A percentile compares a stretch with the other conserved stretches of the same genome.
These are phyloP conservation scores for Lagenidium giganteum DNA, from an alignment of 352 stramenopile genomes.

Conservation along the genomic window DNA sequence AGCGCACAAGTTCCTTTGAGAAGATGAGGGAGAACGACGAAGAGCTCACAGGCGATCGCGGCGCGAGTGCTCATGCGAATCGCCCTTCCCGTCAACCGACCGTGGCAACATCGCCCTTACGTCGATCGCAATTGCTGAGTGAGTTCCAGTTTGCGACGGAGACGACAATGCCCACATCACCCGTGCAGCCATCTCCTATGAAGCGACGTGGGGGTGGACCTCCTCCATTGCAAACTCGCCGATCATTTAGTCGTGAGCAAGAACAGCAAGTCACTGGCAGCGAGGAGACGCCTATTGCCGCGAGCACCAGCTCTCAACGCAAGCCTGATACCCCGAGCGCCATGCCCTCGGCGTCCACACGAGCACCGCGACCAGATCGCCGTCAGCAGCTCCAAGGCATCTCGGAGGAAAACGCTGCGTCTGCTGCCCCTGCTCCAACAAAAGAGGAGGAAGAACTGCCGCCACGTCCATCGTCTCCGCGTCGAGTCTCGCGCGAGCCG, in stretches of 20 bases:
- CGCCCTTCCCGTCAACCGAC: conserved; percentile 5
- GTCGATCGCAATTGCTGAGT: conserved; percentile 22
- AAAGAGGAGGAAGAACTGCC: conserved; percentile 24
- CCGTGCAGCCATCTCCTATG: conserved; percentile 14
- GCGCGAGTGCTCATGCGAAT: conserved; percentile 14
- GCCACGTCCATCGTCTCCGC: conserved; percentile 11
- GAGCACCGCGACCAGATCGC: conserved; percentile 7
- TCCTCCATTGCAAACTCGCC: conserved; percentile 9
- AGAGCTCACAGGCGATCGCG: conserved; percentile 9
- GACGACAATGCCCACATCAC: not conserved
- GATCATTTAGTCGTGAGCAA: conserved; percentile 22
- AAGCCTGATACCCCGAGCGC: conserved; percentile 22
- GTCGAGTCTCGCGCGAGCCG: conserved; percentile 6
- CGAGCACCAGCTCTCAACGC: conserved; percentile 9
- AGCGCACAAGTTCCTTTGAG: no score
- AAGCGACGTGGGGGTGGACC: conserved; percentile 17
- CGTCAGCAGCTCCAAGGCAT: conserved; percentile 30
- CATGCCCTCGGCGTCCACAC: not conserved
- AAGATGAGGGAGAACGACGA: conserved; percentile 6
- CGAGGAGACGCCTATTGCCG: not conserved
- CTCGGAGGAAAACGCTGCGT: conserved; percentile 12
- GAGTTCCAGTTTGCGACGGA: conserved; percentile 35
- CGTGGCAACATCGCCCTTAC: conserved; percentile 3
- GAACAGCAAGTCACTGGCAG: conserved; percentile 11
- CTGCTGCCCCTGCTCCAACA: not conserved